Conservation (phyloP, 1,139 yeast genomes). For the Yamadazyma buinensis region DNA sequence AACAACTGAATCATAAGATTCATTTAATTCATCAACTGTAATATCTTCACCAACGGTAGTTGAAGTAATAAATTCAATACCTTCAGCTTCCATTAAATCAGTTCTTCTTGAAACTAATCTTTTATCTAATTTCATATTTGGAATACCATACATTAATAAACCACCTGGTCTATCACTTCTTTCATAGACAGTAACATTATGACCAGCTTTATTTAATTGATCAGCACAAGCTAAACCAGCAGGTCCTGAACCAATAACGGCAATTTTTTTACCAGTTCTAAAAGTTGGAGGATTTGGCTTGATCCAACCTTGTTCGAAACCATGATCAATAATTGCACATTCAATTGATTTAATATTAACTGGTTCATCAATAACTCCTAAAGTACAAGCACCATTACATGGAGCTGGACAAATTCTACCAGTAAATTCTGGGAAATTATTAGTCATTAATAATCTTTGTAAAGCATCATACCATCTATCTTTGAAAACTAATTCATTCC, state of each 20-base stretch:
- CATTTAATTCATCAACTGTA: conserved; percentile 64
- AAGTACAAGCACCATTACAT: conserved; percentile 96
- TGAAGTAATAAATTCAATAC: conserved; percentile 72
- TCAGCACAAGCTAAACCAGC: conserved; percentile 96
- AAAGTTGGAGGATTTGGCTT: conserved; percentile 72
- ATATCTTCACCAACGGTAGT: conserved; percentile 83
- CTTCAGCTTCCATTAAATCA: conserved; percentile 87
- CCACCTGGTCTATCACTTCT: conserved; percentile 97
- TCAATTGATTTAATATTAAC: conserved; percentile 96
- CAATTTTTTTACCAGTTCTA: conserved; percentile 84
- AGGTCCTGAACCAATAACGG: conserved; percentile 94
- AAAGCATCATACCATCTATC: conserved; percentile 95
- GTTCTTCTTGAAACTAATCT: conserved; percentile 89
- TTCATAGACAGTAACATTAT: conserved; percentile 84
- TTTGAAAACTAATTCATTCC: conserved; percentile 95
- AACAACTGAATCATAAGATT: conserved; percentile 73
- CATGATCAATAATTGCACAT: conserved; percentile 94
- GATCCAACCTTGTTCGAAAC: conserved; percentile 96
- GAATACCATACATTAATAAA: conserved; percentile 96
- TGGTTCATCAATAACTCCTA: conserved; percentile 91
- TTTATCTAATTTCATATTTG: conserved; percentile 97
- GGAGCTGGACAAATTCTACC: conserved; percentile 99
- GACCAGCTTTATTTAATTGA: conserved; percentile 96
- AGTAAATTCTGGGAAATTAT: conserved; percentile 97
- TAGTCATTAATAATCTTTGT: conserved; percentile 90